Evolutionary conservation across 2,329 filamentous ascomycete species (phyloP), one percentile per base, ranked within the genome.

Genomic region (Calonectria crousiana): DNA sequence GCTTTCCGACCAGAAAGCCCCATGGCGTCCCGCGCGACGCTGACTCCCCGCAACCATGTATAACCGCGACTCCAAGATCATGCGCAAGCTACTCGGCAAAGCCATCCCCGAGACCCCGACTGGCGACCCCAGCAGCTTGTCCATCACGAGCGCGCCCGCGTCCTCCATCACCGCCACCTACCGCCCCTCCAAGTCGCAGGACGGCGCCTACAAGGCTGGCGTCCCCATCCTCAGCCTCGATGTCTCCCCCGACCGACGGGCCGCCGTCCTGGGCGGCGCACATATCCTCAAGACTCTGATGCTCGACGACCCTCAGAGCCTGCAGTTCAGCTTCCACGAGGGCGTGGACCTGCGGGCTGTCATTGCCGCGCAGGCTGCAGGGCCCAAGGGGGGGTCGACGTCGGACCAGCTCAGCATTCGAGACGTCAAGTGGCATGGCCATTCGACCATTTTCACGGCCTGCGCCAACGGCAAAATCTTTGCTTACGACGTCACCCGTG

Each of bases 401-500:
- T 83, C 84, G 23, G 91, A 93, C 74, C 91, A 93, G 81, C 86
- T 93, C 64, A 92, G 91, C 44, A 92, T 93, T 75, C 89, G 90
- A 77, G 90, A 92, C 74, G 90, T 92, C 65, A 91, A 90, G 80
- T 91, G 91, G 88, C 86, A 89, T 36, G 86, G 85, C 71, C 87
- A 88, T 75, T 87, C 88, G 18, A 89, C 87, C 47, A 88, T 93
- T 69, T 91, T 92, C 77, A 93, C 92, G 0, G 92, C 92, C 3
- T 92, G 91, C 79, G 89, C 90, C 65, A 91, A 90, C 74, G 92
- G 92, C 79, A 91, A 91, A 82, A 92, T 93, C 77, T 92, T 92
- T 74, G 87, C 90, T 74, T 93, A 93, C 78, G 91, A 93, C 81
- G 81, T 93, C 23, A 86, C 86, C 51, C 88, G 89, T 26, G 78